Evolutionary conservation across 179 eudicot species (phyloP).

Genomic region (Silene vulgaris): DNA sequence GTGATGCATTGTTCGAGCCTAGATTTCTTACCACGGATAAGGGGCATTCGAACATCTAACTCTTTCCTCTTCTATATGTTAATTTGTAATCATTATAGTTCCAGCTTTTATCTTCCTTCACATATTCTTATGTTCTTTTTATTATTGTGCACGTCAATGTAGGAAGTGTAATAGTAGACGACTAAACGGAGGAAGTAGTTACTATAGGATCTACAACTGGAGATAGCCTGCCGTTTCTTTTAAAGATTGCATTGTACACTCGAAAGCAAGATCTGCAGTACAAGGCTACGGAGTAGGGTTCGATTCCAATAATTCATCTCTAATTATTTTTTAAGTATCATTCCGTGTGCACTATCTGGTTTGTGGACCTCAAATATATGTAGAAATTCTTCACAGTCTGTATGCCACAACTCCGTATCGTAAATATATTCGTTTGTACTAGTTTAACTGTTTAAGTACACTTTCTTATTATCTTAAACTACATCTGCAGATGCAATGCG

Average conservation of each 20-base stretch:
- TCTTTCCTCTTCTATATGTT: background rate
- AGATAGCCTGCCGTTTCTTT: background rate
- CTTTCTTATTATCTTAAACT: background rate
- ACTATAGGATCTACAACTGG: background rate
- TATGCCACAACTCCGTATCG: background rate
- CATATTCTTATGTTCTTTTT: background rate
- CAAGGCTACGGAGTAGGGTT: background rate
- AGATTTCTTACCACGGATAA: no score
- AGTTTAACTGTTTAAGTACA: background rate
- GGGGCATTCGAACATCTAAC: no score
- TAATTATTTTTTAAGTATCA: background rate
- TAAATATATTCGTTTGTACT: background rate
- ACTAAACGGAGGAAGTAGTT: background rate
- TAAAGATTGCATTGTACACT: background rate
- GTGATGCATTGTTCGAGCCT: background rate
- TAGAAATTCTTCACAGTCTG: background rate
- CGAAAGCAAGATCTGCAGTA: conserved; percentile 7
- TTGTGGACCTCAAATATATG: background rate
- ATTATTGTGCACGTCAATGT: background rate
- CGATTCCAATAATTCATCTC: background rate
- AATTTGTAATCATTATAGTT: no score
- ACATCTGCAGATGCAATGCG: conserved; percentile 8
- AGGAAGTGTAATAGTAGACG: background rate
- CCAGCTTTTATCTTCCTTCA: background rate
- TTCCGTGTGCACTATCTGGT: background rate